Evolutionary conservation across 2,329 filamentous ascomycete genomes (phyloP).

Genomic region (Neofusicoccum sp.): DNA sequence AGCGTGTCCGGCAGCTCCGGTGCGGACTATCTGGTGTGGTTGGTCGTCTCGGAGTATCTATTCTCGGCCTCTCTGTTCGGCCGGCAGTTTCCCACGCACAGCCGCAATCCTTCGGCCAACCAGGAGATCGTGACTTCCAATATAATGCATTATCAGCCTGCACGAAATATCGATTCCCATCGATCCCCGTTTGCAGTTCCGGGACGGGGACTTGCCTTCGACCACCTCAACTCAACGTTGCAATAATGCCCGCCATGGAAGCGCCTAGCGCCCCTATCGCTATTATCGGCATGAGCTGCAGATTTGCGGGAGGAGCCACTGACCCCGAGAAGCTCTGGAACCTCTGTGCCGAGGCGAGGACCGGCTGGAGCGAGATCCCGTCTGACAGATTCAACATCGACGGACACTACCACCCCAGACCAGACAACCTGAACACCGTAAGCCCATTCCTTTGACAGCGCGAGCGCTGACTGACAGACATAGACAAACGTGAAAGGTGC

Average conservation of each 20-base stretch:
- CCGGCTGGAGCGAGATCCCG: constrained; percentile 29
- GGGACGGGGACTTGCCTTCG: too few species aligned
- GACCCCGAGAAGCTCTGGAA: constrained; percentile 38
- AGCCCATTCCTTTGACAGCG: neutral
- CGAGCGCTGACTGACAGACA: neutral
- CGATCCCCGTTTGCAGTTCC: neutral
- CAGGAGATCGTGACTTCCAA: neutral
- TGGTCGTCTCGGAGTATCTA: neutral
- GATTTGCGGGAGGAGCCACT: constrained; percentile 35
- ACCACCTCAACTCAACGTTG: neutral
- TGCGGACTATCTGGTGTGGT: neutral
- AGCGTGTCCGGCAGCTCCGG: too few species aligned
- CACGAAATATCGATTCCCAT: too few species aligned
- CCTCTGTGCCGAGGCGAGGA: constrained; percentile 32
- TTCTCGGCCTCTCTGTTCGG: neutral
- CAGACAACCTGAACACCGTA: neutral
- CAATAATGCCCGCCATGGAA: too few species aligned
- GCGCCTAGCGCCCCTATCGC: too few species aligned
- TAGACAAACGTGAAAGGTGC: neutral
- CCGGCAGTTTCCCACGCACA: neutral
- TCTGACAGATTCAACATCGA: constrained; percentile 34
- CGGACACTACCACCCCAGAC: constrained; percentile 25
- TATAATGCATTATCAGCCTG: neutral
- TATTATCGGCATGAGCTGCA: constrained; percentile 38
- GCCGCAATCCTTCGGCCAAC: neutral